These are phyloP conservation scores for Curvularia eragrostidis DNA, from an alignment of 2,329 filamentous ascomycete species.

Conservation along the genomic window DNA sequence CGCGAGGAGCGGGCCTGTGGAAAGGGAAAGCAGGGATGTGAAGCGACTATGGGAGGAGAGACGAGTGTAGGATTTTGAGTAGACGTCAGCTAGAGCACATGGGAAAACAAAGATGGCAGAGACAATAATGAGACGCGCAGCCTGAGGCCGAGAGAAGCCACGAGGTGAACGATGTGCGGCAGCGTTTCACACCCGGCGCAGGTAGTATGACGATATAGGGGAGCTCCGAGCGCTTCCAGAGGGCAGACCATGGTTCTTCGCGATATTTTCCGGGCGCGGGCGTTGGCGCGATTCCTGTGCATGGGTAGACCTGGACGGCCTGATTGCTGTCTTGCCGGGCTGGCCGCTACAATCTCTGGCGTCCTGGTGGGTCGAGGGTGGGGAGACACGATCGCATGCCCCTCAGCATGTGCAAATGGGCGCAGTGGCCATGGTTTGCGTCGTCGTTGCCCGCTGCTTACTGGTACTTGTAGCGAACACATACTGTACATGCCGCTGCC, in stretches of 20 bases:
- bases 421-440: slow-evolving; percentile 3
- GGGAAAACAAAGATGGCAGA: background rate
- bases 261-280: slow-evolving; percentile 22
- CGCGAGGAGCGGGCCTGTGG: slow-evolving; percentile 22
- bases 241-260: slow-evolving; percentile 14
- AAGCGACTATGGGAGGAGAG: slow-evolving; percentile 11
- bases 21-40: slow-evolving; percentile 13
- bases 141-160: background rate
- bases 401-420: slow-evolving; percentile 1
- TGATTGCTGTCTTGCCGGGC: slow-evolving; percentile 5
- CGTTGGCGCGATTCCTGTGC: slow-evolving; percentile 14
- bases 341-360: slow-evolving; percentile 9
- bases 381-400: slow-evolving; percentile 10
- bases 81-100: slow-evolving; percentile 1
- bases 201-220: slow-evolving; percentile 9
- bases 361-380: slow-evolving; percentile 23
- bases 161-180: background rate
- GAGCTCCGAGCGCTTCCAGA: slow-evolving; percentile 9
- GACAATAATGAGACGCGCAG: background rate
- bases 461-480: no score
- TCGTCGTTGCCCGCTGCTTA: no score
- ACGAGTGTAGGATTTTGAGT: slow-evolving; percentile 2
- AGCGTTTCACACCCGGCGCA: slow-evolving; percentile 16
- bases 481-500: background rate
- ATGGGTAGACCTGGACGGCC: slow-evolving; percentile 18